phyloP scores from a whole-genome alignment of 352 stramenopile species.

The Phytophthora fragariaefolia region DNA sequence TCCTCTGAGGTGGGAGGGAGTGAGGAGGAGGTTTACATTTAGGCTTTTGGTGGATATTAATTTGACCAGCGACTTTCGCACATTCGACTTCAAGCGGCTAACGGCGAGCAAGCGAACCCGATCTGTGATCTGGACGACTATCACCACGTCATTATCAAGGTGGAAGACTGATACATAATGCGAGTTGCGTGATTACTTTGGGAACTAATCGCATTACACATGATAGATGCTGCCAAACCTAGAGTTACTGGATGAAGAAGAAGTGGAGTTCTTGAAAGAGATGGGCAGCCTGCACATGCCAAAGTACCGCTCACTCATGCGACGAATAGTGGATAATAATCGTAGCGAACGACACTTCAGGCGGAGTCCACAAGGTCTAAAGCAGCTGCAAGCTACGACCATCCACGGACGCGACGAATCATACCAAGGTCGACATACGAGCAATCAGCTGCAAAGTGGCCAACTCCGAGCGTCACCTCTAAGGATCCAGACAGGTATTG shows the following conservation, averaged over 20 bases:
- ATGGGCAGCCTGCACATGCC: conserved; percentile 71
- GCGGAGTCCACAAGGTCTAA: conserved; percentile 19
- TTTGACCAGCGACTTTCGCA: conserved; percentile 52
- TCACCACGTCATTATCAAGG: conserved; percentile 51
- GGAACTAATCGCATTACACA: no score
- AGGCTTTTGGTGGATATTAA: background rate
- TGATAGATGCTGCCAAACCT: conserved; percentile 59
- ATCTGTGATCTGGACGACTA: conserved; percentile 73
- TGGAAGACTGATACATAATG: conserved; percentile 14
- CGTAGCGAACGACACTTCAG: conserved; percentile 5
- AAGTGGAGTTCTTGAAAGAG: conserved; percentile 63
- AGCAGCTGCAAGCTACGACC: background rate
- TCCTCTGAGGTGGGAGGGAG: background rate
- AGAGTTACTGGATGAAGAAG: conserved; percentile 73
- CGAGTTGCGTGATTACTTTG: conserved; percentile 2
- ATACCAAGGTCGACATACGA: background rate
- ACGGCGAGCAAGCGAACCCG: conserved; percentile 65
- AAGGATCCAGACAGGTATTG: conserved; percentile 5
- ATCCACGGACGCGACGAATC: background rate
- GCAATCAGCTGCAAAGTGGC: background rate
- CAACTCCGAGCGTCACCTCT: background rate
- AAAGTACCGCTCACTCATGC: conserved; percentile 61
- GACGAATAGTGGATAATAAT: conserved; percentile 39
- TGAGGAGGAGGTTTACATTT: background rate
- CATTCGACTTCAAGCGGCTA: conserved; percentile 64